Evolutionary conservation across 176 grass and related monocot genomes (phyloP).

Genomic region (Saccharum officinarum): DNA sequence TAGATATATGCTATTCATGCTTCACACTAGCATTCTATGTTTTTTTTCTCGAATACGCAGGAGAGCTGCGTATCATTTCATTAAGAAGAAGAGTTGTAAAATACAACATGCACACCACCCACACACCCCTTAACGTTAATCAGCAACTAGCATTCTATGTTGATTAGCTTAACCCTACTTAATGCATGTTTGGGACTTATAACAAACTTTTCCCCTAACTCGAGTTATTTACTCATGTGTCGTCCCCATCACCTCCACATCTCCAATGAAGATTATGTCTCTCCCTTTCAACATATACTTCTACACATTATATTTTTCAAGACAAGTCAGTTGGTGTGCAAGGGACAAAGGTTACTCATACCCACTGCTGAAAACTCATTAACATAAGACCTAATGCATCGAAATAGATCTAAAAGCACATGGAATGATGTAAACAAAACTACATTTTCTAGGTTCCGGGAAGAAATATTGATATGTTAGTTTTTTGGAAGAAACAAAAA

Average conservation of each 20-base stretch:
- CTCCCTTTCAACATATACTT: background rate
- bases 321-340: background rate
- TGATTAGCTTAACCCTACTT: background rate
- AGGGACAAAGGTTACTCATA: background rate
- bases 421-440: slow-evolving; percentile 1
- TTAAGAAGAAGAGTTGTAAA: too few species aligned
- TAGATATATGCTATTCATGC: slow-evolving; percentile 13
- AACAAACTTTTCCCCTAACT: background rate
- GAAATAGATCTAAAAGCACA: background rate
- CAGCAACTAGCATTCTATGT: background rate
- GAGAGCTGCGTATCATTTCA: too few species aligned
- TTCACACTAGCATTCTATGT: slow-evolving; percentile 9
- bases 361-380: background rate
- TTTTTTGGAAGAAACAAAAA: slow-evolving; percentile 26
- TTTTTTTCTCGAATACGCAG: too few species aligned
- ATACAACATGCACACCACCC: too few species aligned
- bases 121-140: too few species aligned
- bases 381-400: slow-evolving; percentile 4
- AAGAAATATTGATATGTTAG: background rate
- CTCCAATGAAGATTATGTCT: background rate
- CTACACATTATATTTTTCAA: background rate
- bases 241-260: background rate
- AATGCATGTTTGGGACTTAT: background rate
- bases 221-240: background rate
- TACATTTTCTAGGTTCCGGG: background rate